phyloP scores from a whole-genome alignment of 805 yeast species.

The Starmerella bacillaris region DNA sequence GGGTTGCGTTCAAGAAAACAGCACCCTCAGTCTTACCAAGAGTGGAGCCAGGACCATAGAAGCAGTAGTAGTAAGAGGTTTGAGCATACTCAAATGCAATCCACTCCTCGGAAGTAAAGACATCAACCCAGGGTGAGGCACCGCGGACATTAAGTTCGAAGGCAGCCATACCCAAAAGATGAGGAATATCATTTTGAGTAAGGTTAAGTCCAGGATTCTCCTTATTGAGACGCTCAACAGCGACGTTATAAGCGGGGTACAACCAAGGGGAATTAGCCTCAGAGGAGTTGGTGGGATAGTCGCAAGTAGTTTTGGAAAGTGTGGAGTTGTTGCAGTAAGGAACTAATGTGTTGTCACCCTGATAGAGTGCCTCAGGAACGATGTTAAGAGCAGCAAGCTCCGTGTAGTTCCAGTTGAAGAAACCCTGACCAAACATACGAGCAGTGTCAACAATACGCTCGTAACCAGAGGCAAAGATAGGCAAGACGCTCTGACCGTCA shows the following conservation, averaged over 20 bases:
- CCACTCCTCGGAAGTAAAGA: conserved; percentile 19
- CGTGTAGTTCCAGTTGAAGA: conserved; percentile 14
- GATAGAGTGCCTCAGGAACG: conserved; percentile 12
- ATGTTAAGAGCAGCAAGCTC: conserved; percentile 11
- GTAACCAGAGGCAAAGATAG: conserved; percentile 37
- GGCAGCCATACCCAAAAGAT: conserved; percentile 31
- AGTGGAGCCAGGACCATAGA: conserved; percentile 20
- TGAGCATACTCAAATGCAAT: conserved; percentile 17
- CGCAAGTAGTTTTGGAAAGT: conserved; percentile 9
- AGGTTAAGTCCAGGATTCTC: conserved; percentile 24
- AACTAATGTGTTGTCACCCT: conserved; percentile 18
- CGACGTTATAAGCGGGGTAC: conserved; percentile 10
- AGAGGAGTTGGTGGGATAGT: conserved; percentile 2
- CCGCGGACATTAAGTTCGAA: conserved; percentile 36
- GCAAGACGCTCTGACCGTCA: conserved; percentile 24
- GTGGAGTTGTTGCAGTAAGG: conserved; percentile 9
- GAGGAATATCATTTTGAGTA: conserved; percentile 26
- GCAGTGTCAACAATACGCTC: conserved; percentile 26
- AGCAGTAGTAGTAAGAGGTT: conserved; percentile 18
- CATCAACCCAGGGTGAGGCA: conserved; percentile 26
- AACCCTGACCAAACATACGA: conserved; percentile 16
- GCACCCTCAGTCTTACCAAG: conserved; percentile 26
- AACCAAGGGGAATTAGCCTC: conserved; percentile 8
- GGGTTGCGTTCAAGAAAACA: conserved; percentile 33
- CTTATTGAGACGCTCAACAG: conserved; percentile 16